Percentiles rank a stretch among this genome's conserved stretches.
phyloP scores from a whole-genome alignment of 148 eudicot genomes.

The Fagopyrum tataricum region DNA sequence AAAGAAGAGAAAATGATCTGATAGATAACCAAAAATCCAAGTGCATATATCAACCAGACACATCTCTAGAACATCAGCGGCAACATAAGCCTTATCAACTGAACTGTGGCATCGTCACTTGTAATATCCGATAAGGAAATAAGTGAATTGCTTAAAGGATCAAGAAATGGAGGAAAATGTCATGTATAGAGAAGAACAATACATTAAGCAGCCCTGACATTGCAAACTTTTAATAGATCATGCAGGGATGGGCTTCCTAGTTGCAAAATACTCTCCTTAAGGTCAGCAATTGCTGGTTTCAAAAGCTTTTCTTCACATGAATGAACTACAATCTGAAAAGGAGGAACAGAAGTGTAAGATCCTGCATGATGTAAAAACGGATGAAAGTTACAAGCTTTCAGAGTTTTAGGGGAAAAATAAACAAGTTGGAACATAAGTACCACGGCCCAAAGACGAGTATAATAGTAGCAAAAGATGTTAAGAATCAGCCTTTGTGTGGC shows the following conservation, averaged over 20 bases:
- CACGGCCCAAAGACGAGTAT: neutral
- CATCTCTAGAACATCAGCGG: neutral
- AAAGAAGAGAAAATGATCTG: neutral
- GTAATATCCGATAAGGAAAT: neutral
- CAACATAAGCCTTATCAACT: neutral
- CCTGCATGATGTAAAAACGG: neutral
- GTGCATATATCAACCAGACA: neutral
- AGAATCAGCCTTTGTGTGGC: neutral
- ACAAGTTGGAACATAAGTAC: neutral
- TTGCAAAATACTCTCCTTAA: constrained; percentile 13
- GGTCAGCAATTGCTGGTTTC: constrained; percentile 1
- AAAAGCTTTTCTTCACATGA: constrained; percentile 3
- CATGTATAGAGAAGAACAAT: constrained; percentile 1
- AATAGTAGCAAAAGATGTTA: neutral
- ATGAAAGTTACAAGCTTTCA: neutral
- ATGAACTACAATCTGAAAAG: neutral
- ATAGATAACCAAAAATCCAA: neutral
- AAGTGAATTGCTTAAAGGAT: neutral
- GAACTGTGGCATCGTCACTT: neutral
- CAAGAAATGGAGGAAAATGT: neutral
- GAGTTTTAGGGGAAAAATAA: neutral
- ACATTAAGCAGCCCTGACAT: constrained; percentile 28
- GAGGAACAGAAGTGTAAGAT: neutral
- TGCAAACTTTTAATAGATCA: constrained; percentile 18
- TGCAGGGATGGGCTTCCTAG: constrained; percentile 15